Conservation (phyloP, 306 rosid genomes). For the Prosopis cineraria region DNA sequence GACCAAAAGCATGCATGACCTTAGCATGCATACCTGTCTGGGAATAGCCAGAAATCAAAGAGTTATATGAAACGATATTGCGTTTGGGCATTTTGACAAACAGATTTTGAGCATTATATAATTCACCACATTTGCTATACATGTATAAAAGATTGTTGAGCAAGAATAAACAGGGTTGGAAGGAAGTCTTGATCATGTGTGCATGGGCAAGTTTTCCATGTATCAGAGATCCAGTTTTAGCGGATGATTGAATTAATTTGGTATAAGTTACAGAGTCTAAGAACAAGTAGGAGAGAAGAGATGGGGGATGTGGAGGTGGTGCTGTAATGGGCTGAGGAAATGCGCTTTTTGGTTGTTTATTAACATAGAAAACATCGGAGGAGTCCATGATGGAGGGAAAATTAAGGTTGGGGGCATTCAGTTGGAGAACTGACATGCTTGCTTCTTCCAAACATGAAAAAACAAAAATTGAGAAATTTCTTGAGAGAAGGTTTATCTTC, state of each 20-base stretch:
- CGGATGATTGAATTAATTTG: slow-evolving; percentile 38
- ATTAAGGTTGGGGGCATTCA: slow-evolving; percentile 1
- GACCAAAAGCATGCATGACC: slow-evolving; percentile 35
- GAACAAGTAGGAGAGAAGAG: slow-evolving; percentile 7
- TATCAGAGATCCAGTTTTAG: slow-evolving; percentile 29
- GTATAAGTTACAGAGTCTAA: slow-evolving; percentile 39
- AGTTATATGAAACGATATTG: slow-evolving; percentile 41
- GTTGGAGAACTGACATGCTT: background rate
- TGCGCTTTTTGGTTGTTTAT: slow-evolving; percentile 18
- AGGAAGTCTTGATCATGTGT: slow-evolving; percentile 39
- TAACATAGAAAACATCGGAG: background rate
- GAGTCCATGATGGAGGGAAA: background rate
- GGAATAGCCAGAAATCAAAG: slow-evolving; percentile 47
- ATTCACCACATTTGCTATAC: slow-evolving; percentile 37
- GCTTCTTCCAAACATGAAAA: background rate
- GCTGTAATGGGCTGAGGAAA: background rate
- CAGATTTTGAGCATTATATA: slow-evolving; percentile 30
- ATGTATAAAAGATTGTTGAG: slow-evolving; percentile 45
- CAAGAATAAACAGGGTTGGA: slow-evolving; percentile 41
- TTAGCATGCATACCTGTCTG: slow-evolving; percentile 27
- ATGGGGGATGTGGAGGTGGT: background rate
- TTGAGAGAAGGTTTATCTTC: no score
- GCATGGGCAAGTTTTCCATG: slow-evolving; percentile 48
- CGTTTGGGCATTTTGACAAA: slow-evolving; percentile 46
- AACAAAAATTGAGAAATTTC: no score